Evolutionary conservation across 176 grass and related monocot species (phyloP).

Genomic region (sorghum (Sorghum bicolor)): DNA sequence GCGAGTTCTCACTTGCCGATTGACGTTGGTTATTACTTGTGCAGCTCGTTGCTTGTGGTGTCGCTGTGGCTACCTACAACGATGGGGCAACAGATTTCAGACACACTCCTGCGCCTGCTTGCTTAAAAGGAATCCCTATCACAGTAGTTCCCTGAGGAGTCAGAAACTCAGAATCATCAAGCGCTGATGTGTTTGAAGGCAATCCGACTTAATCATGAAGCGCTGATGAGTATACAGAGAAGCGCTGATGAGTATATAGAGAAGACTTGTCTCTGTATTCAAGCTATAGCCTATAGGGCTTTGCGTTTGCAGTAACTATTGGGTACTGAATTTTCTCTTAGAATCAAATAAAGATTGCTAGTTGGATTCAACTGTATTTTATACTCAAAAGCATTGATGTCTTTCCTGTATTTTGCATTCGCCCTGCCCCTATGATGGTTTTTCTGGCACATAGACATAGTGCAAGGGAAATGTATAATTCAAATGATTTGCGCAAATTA

Average conservation of each 20-base stretch:
- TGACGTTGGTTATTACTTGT: conserved; percentile 17
- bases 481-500: no score
- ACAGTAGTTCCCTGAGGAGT: conserved; percentile 76
- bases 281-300: conserved; percentile 14
- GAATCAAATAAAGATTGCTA: conserved; percentile 15
- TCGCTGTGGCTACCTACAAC: conserved; percentile 86
- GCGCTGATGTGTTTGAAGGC: conserved; percentile 85
- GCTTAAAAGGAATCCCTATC: conserved; percentile 81
- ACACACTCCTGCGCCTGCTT: conserved; percentile 68
- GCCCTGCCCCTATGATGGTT: not conserved
- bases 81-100: conserved; percentile 91
- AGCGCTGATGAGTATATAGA: no score
- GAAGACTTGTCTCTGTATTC: conserved; percentile 1
- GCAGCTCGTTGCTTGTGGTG: conserved; percentile 85
- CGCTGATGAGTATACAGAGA: no score
- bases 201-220: no score
- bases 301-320: not conserved
- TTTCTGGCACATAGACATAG: not conserved
- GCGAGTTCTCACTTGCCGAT: no score
- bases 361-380: not conserved
- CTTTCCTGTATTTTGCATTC: not conserved
- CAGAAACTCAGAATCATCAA: conserved; percentile 83
- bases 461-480: not conserved
- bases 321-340: conserved; percentile 23
- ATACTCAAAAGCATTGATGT: not conserved